A percentile compares a stretch with the other conserved stretches of the same genome.
Conservation (phyloP, 2,329 filamentous ascomycete genomes). For the Trichoderma lentiforme region DNA sequence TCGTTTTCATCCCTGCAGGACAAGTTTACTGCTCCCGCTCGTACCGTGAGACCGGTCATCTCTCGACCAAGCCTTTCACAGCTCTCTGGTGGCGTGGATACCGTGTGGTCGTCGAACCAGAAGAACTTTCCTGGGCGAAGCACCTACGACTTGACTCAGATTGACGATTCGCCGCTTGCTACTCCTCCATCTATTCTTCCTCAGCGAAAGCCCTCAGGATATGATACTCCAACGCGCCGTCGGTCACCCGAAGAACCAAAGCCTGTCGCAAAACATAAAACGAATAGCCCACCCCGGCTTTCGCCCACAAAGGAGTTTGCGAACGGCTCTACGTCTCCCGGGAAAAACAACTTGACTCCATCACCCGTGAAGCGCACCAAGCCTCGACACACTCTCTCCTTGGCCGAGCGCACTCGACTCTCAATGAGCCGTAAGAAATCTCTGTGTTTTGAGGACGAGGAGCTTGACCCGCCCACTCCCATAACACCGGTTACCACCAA, state of each 20-base stretch:
- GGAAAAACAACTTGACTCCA: constrained; percentile 50
- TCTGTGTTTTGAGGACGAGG: constrained; percentile 32
- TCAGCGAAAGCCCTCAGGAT: neutral
- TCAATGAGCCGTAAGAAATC: constrained; percentile 67
- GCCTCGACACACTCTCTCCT: constrained; percentile 55
- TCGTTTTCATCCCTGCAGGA: constrained; percentile 26
- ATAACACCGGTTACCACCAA: constrained; percentile 12
- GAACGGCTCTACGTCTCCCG: constrained; percentile 53
- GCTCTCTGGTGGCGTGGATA: neutral
- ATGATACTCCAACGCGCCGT: neutral
- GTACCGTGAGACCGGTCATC: constrained; percentile 30
- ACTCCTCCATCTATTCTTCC: neutral
- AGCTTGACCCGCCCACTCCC: constrained; percentile 26
- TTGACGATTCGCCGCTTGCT: constrained; percentile 15
- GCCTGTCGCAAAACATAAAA: neutral
- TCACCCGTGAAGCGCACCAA: constrained; percentile 52
- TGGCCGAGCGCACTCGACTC: constrained; percentile 75
- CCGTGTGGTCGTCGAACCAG: neutral
- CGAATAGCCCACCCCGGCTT: neutral
- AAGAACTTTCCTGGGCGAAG: constrained; percentile 18
- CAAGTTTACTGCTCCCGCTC: constrained; percentile 20
- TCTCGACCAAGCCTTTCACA: constrained; percentile 17
- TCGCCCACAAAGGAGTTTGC: constrained; percentile 47
- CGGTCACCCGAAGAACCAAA: neutral
- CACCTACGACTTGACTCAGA: constrained; percentile 17